A percentile compares a stretch with the other conserved stretches of the same genome.
Conservation (phyloP, 2,329 filamentous ascomycete genomes). For the Calonectria henricotiae region DNA sequence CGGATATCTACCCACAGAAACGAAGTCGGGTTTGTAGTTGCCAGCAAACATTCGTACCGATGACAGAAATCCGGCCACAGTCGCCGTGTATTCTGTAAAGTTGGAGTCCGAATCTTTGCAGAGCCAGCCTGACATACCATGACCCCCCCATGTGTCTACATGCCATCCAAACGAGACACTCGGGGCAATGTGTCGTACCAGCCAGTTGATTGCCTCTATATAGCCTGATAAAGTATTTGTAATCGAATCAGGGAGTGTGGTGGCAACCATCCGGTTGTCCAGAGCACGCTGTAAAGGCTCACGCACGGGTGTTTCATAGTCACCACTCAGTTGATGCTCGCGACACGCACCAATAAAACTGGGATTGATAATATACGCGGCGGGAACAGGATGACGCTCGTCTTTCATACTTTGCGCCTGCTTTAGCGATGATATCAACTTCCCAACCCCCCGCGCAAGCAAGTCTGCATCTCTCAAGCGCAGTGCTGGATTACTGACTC, state of each 20-base stretch:
- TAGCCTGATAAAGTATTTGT: not conserved
- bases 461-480: not conserved
- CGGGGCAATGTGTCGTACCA: not conserved
- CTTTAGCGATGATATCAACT: not conserved
- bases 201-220: not conserved
- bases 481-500: not conserved
- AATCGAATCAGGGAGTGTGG: not conserved
- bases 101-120: not conserved
- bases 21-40: not conserved
- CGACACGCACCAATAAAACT: not conserved
- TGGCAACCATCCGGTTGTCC: not conserved
- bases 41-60: not conserved
- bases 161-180: slow-evolving; percentile 4
- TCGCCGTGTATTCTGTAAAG: not conserved
- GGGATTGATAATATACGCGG: not conserved
- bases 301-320: not conserved
- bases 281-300: not conserved
- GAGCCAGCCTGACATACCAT: not conserved
- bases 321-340: not conserved
- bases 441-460: not conserved
- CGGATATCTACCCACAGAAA: not conserved
- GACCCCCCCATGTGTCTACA: not conserved
- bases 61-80: not conserved
- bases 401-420: not conserved
- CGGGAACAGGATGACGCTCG: not conserved